Evolutionary conservation across 176 grass and related monocot genomes (phyloP), one percentile per base, ranked within the genome.

Genomic region (Paspalum vaginatum): DNA sequence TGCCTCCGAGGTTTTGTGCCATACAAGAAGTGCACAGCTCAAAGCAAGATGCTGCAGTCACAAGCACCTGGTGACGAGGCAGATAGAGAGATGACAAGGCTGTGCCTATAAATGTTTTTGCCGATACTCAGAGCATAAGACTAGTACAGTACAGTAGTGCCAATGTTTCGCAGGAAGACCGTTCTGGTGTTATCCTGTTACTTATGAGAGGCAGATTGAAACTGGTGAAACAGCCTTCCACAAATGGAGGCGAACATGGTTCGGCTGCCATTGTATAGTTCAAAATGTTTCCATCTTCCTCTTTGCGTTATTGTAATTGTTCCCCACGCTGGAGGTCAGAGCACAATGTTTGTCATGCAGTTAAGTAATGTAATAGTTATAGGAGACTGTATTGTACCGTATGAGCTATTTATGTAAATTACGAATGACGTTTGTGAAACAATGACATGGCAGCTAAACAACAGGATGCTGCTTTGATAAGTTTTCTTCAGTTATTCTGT

Each of bases 21-120:
- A 17, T 95, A 88, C 77, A 87, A 84, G 65, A 89, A 76, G 67
- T 86, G 84, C 9, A 32, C 65, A 9, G 81, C 51, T 41, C 81
- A 89, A 58, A 93, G 62, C 4, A 45, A 79, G 79, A 53, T 42
- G 45, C 50, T 82, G 38, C 77, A 71, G 39, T 20, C 54, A 21
- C 38, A 73, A 42, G 52, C 3, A 4, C 7, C 24, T 20, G 59
- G 25, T 1, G 79, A 86, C 32, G 90, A 93, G 40, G 75, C 48
- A 10, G 92, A 94, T 74, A 66, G 80, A 41, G 90, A 87, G 62
- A 85, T 78, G 65, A 91, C 89, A 66, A 89, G 86, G 81, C 86
- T 98, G 61, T 94, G 88, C 83, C 71, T 94, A 56, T 94, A 87
- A 86, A 73, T 88, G 20, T 72, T 53, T 71, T 87, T 70, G 40